Conservation (phyloP, 2,329 filamentous ascomycete species). For the Akanthomyces uredinophilus region DNA sequence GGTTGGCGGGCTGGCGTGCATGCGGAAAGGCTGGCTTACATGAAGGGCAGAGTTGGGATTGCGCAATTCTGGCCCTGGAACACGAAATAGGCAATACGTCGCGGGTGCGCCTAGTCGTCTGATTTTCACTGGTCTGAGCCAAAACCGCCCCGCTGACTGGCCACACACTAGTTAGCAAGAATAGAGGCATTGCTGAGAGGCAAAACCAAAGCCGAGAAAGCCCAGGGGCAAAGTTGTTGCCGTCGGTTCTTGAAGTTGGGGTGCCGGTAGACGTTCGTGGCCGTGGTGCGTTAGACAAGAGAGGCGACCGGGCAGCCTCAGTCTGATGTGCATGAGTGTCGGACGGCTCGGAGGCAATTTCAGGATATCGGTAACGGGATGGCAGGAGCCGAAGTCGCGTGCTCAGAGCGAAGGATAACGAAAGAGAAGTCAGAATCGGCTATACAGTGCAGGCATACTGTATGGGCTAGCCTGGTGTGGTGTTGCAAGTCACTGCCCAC, state of each 20-base stretch:
- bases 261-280: neutral
- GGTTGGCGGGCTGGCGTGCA: neutral
- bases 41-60: neutral
- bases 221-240: neutral
- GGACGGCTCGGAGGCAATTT: slow-evolving; percentile 12
- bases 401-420: slow-evolving; percentile 10
- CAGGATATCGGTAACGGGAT: slow-evolving; percentile 8
- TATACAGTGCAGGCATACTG: slow-evolving; percentile 12
- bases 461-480: slow-evolving; percentile 8
- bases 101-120: slow-evolving; percentile 11
- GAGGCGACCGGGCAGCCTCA: neutral
- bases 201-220: neutral
- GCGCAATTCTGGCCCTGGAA: slow-evolving; percentile 10
- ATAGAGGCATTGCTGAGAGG: neutral
- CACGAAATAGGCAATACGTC: slow-evolving; percentile 11
- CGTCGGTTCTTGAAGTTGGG: neutral
- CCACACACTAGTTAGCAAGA: too few relatives aligned
- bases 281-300: neutral
- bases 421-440: neutral
- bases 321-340: neutral
- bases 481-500: slow-evolving; percentile 4
- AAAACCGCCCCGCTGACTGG: neutral
- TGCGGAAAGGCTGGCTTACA: slow-evolving; percentile 2
- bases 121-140: slow-evolving; percentile 7
- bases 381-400: slow-evolving; percentile 8